Evolutionary conservation across 139 green algal genomes (phyloP).

Genomic region (Deuterostichococcus epilithicus): DNA sequence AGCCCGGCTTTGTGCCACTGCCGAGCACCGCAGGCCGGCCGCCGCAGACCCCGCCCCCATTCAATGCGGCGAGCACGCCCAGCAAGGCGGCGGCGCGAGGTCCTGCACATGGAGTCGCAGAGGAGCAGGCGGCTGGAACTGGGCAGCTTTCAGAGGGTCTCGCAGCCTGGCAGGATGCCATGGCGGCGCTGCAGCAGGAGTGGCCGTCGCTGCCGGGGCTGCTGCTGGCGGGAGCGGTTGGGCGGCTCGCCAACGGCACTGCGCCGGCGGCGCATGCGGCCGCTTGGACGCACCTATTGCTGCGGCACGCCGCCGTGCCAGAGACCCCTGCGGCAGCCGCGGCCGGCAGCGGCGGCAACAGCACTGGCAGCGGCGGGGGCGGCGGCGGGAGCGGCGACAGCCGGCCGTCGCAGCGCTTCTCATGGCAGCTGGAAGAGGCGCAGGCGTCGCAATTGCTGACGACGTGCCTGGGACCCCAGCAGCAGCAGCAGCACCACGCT

Average conservation of each 20-base stretch:
- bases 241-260: slow-evolving; percentile 2
- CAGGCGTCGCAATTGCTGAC: not conserved
- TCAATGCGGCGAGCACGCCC: no score
- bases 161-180: slow-evolving; percentile 1
- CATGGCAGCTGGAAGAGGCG: not conserved
- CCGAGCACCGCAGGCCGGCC: not conserved
- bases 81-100: not conserved
- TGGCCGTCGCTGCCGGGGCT: slow-evolving; percentile 27
- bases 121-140: not conserved
- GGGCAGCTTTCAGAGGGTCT: not conserved
- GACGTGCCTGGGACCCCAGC: not conserved
- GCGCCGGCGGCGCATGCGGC: not conserved
- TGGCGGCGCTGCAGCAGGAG: slow-evolving; percentile 15
- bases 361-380: not conserved
- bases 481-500: not conserved
- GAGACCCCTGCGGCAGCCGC: not conserved
- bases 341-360: slow-evolving; percentile 2
- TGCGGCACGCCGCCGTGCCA: not conserved
- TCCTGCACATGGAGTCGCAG: not conserved
- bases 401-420: not conserved
- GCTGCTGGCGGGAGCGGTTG: slow-evolving; percentile 26
- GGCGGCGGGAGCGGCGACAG: not conserved
- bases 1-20: not conserved
- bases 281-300: not conserved
- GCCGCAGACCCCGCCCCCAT: no score